Evolutionary conservation across 2,329 filamentous ascomycete species (phyloP), one percentile per base, ranked within the genome.

Genomic region (Clarireedia paspali): DNA sequence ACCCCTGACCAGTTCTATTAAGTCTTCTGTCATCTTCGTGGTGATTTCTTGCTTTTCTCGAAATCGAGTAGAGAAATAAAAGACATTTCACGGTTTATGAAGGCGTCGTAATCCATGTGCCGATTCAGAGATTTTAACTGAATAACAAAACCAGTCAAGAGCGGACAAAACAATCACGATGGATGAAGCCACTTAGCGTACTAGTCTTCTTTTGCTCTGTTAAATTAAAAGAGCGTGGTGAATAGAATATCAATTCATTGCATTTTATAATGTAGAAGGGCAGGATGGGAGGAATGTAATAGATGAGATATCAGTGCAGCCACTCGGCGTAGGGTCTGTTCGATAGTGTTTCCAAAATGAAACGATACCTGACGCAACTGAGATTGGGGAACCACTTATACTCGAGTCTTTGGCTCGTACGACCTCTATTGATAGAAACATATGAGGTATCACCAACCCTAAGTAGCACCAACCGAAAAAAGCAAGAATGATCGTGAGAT

Each of bases 1-100:
- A 38, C 71, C 71, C 60, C 71, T 76, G n/a, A 79, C 77, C 15
- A 52, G 24, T 23, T 27, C 17, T 27, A 55, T 48, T 23, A 57
- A 20, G 6, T 53, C 36, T 46, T 50, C 20, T 23, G 51, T 56
- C n/a, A 51, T 36, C n/a, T 39, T 30, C 40, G 26, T 23, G 2
- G 47, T 55, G 4, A 12, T 55, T n/a, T 26, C 30, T 27, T 50
- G 26, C 39, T 46, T 38, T 30, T 55, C 24, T 50, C 30, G 15
- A 10, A 36, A 36, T n/a, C 17, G 42, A 50, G 17, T 44, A 14
- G 52, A 50, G 50, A 50, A 55, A 44, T 26, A 44, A 55, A 50
- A 55, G 46, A 36, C 46, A 55, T 50, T 50, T 44, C 46, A 26
- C 30, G 6, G 12, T 44, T 50, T 55, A 50, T 23, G 36, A 14